A percentile compares a stretch with the other conserved stretches of the same genome.
Conservation (phyloP, 2,329 filamentous ascomycete species). For the Pseudogymnoascus sp. region DNA sequence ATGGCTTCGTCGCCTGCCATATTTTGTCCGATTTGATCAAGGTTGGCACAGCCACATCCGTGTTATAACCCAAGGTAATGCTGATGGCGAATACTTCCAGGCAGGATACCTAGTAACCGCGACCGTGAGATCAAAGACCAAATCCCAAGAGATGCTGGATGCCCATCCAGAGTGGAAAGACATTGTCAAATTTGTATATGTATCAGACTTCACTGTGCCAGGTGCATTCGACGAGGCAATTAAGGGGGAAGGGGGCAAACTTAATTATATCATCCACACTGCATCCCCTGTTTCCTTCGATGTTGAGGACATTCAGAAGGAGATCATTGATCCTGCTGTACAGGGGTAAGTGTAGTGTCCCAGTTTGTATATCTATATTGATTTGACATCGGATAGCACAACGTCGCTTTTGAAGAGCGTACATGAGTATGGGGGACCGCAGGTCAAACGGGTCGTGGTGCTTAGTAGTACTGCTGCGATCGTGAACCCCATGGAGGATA, state of each 20-base stretch:
- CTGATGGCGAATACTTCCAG: neutral
- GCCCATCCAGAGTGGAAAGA: conserved; percentile 27
- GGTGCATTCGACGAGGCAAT: conserved; percentile 57
- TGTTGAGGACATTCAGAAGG: conserved; percentile 24
- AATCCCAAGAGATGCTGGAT: conserved; percentile 33
- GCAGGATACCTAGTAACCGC: conserved; percentile 13
- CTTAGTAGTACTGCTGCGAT: conserved; percentile 31
- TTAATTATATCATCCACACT: conserved; percentile 52
- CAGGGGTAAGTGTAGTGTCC: conserved; percentile 29
- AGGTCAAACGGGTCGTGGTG: conserved; percentile 62
- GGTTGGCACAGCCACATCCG: neutral
- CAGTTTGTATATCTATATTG: neutral
- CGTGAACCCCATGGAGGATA: conserved; percentile 20
- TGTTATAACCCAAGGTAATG: neutral
- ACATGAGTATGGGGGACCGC: conserved; percentile 41
- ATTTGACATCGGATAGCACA: conserved; percentile 29
- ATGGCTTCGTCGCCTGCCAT: conserved; percentile 25
- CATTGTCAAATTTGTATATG: conserved; percentile 31
- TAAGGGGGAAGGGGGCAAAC: conserved; percentile 46
- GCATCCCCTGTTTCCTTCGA: conserved; percentile 44
- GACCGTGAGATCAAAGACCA: conserved; percentile 35
- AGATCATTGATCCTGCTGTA: conserved; percentile 45
- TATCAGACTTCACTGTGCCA: conserved; percentile 60
- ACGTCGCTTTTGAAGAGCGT: conserved; percentile 66
- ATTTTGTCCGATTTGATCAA: conserved; percentile 15